Evolutionary conservation across 176 grass and related monocot genomes (phyloP).

Genomic region (Eleusine indica): DNA sequence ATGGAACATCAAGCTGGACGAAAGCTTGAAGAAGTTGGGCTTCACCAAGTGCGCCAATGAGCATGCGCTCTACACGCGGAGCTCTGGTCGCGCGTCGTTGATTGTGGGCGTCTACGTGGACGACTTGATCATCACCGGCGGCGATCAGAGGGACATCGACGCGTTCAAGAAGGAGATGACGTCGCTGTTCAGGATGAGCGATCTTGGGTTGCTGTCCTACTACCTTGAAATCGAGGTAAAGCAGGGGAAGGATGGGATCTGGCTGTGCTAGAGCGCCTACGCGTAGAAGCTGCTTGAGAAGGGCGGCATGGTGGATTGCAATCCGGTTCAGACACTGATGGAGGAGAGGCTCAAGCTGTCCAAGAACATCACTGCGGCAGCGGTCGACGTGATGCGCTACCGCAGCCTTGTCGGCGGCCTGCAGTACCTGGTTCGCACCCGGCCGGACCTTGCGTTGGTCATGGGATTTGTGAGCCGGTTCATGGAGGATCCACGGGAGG

Average conservation of each 20-base stretch:
- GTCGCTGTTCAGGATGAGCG: too few species aligned
- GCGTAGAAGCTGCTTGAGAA: too few species aligned
- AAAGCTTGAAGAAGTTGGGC: neutral
- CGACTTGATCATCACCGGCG: neutral
- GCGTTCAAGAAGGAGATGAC: too few species aligned
- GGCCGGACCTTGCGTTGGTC: neutral
- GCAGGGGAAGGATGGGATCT: too few species aligned
- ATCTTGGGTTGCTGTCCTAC: too few species aligned
- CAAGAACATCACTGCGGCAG: neutral
- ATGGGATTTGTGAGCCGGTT: neutral
- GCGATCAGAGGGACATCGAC: too few species aligned
- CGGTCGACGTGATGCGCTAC: neutral
- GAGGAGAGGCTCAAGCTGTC: neutral
- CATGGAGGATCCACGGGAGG: neutral
- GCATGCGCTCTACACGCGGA: neutral
- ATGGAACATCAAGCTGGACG: neutral
- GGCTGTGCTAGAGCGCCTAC: too few species aligned
- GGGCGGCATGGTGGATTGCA: too few species aligned
- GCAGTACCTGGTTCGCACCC: neutral
- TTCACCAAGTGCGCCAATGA: neutral
- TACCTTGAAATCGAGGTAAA: too few species aligned
- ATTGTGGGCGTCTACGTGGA: neutral
- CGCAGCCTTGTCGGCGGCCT: neutral
- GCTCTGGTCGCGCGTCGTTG: neutral
- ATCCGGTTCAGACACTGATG: neutral